Evolutionary conservation across 768 basidiomycete genomes (phyloP).

Genomic region (Macrolepiota dolichaula): DNA sequence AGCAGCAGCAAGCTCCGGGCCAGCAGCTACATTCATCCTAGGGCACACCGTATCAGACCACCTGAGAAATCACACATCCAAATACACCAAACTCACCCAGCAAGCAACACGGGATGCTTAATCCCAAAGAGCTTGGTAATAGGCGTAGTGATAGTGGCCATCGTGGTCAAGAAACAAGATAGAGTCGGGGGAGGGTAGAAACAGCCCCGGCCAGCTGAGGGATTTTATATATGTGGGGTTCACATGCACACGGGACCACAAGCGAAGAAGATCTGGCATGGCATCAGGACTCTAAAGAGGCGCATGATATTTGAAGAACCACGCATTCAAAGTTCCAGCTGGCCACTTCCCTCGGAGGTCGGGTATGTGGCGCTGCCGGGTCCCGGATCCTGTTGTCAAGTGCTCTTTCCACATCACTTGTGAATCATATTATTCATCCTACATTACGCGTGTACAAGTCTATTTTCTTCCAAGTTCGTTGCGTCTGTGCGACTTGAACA

Average conservation of each 20-base stretch:
- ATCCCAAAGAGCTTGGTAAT: constrained; percentile 87
- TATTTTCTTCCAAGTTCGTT: no score
- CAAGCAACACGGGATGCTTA: constrained; percentile 84
- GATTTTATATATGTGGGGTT: constrained; percentile 15
- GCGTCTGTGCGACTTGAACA: no score
- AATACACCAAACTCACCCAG: constrained; percentile 43
- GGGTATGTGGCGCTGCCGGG: background rate
- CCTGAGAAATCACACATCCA: background rate
- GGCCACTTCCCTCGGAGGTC: background rate
- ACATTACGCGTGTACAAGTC: no score
- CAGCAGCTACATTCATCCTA: constrained; percentile 48
- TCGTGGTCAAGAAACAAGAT: constrained; percentile 21
- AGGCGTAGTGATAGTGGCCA: constrained; percentile 75
- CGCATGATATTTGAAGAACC: background rate
- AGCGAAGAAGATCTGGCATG: background rate
- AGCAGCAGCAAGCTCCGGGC: constrained; percentile 85
- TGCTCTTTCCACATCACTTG: no score
- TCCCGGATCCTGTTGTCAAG: background rate
- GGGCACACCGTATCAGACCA: constrained; percentile 24
- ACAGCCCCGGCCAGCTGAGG: background rate
- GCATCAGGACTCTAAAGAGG: background rate
- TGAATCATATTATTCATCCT: no score
- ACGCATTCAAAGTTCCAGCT: background rate
- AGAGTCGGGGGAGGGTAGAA: constrained; percentile 7
- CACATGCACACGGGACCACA: background rate